Base-by-base conservation (phyloP, 192 early-diverging fungal species). In the Coemansia sp. region DNA sequence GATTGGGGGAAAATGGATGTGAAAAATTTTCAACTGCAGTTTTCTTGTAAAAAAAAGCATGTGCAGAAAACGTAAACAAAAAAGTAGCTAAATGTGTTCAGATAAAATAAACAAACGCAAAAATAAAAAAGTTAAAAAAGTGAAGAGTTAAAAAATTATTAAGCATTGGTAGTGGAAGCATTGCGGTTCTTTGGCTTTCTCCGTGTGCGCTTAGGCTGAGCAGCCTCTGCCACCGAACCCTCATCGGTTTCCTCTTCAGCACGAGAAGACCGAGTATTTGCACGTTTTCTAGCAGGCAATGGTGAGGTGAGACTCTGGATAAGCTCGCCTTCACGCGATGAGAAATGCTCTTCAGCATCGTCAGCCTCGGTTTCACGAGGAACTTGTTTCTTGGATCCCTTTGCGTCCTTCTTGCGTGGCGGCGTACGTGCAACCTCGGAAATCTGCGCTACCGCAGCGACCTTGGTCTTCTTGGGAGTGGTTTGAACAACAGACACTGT, bases 241-340 rank as follows among this genome's bases (percentile, higher is more conserved):
- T 59, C 60, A 26, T 66, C 64, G 17, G 53, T 56, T 24, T 72
- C 58, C 14, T 73, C 71, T 9, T 66, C 71, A 14, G 47, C 54
- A 17, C 39, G 71, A 11, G 64, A 55, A 11, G 64, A 55, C 51
- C 58, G 34, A 17, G 59, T 54, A 46, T 55, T 62, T 8, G 50
- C 46, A 38, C 71, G 71, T 36, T 67, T 73, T 34, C 52, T 65
- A 27, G 46, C 33, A 10, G 57, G 63, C 27, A 60, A 18, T 8
- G 71, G 71, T 39, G 71, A 73, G 6, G 71, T 73, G 25, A 73
- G 55, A 55, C 71, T 65, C 52, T 67, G 51, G 32, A 73, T 61
- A 19, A 73, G 49, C 51, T 73, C 71, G 35, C 55, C 51, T 2
- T 58, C 53, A 14, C 47, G 62, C 39, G 71, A 73, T 25, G 71